Evolutionary conservation across 1,284 basidiomycete species (phyloP), one percentile per base, ranked within the genome.

Genomic region (Ceratobasidium sp.): DNA sequence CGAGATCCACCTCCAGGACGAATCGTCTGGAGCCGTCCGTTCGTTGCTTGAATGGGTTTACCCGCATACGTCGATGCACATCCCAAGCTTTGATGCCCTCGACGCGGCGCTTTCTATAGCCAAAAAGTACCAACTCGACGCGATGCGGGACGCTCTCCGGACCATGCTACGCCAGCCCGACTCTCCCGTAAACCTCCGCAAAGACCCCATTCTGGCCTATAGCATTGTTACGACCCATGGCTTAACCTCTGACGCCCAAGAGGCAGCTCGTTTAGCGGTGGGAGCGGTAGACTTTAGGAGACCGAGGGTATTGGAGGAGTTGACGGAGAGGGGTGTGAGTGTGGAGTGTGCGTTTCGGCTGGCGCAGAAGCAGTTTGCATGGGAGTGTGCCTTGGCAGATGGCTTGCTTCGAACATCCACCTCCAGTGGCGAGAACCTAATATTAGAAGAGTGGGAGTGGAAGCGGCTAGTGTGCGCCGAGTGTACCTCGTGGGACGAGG

Each of bases 41-140:
- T 16, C 46, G 22, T 24, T 63, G 27, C 61, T 63, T 13, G 41
- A 63, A n/a, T 46, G 46, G 27, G 31, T 63, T 43, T 63, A 63
- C 43, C 61, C 61, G 7, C 61, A 48, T 19, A 63, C 41, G 19
- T 48, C 61, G 1, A 48, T 63, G 61, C 27, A 29, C 16, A 48
- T 63, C 61, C 16, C 22, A 1, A 48, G 7, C 16, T 63, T 48
- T 49, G 43, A 48, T 13, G 61, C 8, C 3, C 46, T 63, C 9
- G 46, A 48, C 43, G 41, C 22, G 14, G 61, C 41, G 27, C 27
- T 63, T 5, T 24, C 27, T n/a, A 19, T 29, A 6, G 41, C 61
- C 16, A 63, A 14, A 31, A 16, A 13, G 19, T 63, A 63, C 43
- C 19, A 46, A 16, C 41, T 63, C 16, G 61, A 29, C 46, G 61